Conservation (phyloP, 1,284 basidiomycete species). For the Bjerkandera adusta region DNA sequence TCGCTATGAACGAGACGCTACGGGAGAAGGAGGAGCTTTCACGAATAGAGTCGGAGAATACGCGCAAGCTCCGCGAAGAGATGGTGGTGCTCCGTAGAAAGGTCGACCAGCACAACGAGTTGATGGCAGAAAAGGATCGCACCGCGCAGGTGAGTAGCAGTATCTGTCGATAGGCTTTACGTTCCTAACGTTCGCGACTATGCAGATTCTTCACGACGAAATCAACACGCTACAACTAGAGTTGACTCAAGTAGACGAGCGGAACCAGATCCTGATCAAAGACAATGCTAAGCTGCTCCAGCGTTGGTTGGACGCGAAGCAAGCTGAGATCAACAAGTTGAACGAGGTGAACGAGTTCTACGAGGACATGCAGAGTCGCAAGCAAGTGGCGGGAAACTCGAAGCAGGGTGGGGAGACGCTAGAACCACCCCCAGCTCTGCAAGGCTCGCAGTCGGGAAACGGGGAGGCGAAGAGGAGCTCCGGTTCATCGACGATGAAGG, state of each 20-base stretch:
- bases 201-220: constrained; percentile 91
- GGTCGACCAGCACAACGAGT: constrained; percentile 81
- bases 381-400: constrained; percentile 56
- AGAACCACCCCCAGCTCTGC: constrained; percentile 25
- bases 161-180: constrained; percentile 5
- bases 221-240: constrained; percentile 89
- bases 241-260: constrained; percentile 83
- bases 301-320: constrained; percentile 94
- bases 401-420: constrained; percentile 31
- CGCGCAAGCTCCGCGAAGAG: constrained; percentile 73
- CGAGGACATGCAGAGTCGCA: constrained; percentile 74
- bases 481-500: constrained; percentile 54
- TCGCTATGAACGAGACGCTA: constrained; percentile 92
- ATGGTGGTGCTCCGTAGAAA: constrained; percentile 66
- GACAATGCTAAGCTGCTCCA: constrained; percentile 95
- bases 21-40: constrained; percentile 87
- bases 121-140: constrained; percentile 86
- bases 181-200: neutral
- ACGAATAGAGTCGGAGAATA: constrained; percentile 73
- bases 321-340: constrained; percentile 91
- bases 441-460: constrained; percentile 23
- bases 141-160: constrained; percentile 72
- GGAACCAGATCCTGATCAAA: constrained; percentile 81
- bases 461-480: constrained; percentile 46
- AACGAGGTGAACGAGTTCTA: constrained; percentile 89